These are phyloP conservation scores for Salinomyces thailandicus DNA, from an alignment of 2,329 filamentous ascomycete species.

Conservation along the genomic window DNA sequence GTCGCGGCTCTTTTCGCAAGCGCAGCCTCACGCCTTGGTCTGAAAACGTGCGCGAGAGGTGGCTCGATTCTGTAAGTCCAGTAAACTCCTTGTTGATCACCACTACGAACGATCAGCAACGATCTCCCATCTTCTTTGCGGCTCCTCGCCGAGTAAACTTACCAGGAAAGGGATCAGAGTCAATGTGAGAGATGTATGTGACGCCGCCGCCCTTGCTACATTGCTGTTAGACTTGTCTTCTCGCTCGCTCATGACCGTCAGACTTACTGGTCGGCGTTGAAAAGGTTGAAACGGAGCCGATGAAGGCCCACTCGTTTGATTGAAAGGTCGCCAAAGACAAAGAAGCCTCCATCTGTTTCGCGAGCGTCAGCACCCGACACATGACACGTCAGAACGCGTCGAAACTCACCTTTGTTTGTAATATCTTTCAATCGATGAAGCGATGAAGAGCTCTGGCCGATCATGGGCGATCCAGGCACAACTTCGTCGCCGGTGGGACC, in stretches of 20 bases:
- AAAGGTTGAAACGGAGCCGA: conserved; percentile 66
- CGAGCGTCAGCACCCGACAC: conserved; percentile 2
- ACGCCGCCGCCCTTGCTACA: conserved; percentile 23
- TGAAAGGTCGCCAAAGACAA: conserved; percentile 83
- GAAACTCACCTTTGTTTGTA: conserved; percentile 47
- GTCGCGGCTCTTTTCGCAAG: conserved; percentile 68
- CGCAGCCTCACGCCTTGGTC: conserved; percentile 78
- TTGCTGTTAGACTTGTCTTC: no score
- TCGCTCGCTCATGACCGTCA: no score
- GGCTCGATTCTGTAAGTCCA: conserved; percentile 71
- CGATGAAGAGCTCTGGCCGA: conserved; percentile 68
- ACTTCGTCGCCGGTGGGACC: conserved; percentile 14
- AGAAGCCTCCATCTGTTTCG: conserved; percentile 68
- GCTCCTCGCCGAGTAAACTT: conserved; percentile 19
- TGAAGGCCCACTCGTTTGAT: conserved; percentile 64
- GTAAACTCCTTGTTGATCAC: conserved; percentile 57
- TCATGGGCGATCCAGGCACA: conserved; percentile 14
- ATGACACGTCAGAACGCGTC: no score
- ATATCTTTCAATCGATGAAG: conserved; percentile 72
- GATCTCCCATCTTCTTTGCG: conserved; percentile 16
- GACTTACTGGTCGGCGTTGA: conserved; percentile 55
- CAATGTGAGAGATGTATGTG: conserved; percentile 42
- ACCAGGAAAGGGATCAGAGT: conserved; percentile 61
- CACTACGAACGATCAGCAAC: conserved; percentile 8
- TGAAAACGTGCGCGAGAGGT: conserved; percentile 69